Conservation (phyloP, 2,329 filamentous ascomycete genomes). For the Sporothrix phasma region DNA sequence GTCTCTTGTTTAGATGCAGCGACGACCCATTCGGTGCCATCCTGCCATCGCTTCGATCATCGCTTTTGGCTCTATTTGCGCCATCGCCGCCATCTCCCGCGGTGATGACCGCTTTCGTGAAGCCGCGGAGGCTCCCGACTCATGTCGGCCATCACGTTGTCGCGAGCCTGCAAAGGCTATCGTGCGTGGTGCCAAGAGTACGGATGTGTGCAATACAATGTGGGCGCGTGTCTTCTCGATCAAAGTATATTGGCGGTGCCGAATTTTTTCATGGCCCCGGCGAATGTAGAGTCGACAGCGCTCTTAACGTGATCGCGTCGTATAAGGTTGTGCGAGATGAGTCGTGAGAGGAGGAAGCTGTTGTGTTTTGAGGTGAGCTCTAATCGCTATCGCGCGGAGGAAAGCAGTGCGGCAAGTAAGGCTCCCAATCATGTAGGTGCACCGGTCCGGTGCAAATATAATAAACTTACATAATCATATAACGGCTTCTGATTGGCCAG, state of each 20-base stretch:
- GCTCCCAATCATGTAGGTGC: background rate
- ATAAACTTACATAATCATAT: background rate
- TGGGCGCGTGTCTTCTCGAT: background rate
- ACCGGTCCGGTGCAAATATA: background rate
- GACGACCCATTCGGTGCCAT: background rate
- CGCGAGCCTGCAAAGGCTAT: background rate
- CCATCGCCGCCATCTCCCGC: background rate
- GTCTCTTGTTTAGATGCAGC: background rate
- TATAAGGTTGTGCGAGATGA: background rate
- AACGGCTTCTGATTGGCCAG: background rate
- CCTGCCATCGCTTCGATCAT: background rate
- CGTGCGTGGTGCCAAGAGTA: background rate
- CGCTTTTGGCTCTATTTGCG: background rate
- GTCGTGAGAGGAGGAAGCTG: background rate
- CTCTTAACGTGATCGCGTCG: background rate
- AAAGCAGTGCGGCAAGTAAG: background rate
- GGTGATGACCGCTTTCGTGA: slow-evolving; percentile 11
- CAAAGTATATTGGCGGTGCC: background rate
- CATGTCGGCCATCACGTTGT: slow-evolving; percentile 9
- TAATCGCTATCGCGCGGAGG: background rate
- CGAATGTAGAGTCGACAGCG: background rate
- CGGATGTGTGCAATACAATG: background rate
- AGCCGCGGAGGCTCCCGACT: slow-evolving; percentile 2
- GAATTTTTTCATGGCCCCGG: background rate
- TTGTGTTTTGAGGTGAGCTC: background rate